Percentiles rank a stretch among this genome's conserved stretches.
Evolutionary conservation across 768 basidiomycete genomes (phyloP).

Genomic region (Mrakia blollopis): DNA sequence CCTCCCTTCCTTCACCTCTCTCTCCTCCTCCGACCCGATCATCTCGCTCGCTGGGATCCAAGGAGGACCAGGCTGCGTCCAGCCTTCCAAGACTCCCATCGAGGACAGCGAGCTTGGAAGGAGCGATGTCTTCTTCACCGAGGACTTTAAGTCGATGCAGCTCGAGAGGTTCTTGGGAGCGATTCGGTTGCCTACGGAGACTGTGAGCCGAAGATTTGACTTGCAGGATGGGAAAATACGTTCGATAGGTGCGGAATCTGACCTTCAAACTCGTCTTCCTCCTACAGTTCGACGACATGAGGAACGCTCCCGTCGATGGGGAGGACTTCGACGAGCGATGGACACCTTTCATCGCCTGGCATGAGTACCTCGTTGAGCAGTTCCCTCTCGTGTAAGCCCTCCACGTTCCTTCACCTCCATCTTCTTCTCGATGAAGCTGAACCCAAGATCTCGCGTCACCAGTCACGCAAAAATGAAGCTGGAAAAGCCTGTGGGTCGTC

Average conservation of each 20-base stretch:
- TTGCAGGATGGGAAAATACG: not conserved
- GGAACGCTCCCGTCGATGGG: conserved; percentile 12
- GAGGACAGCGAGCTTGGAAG: not conserved
- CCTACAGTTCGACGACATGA: conserved; percentile 28
- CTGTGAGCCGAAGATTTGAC: not conserved
- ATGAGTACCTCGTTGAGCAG: conserved; percentile 22
- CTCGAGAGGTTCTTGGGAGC: conserved; percentile 32
- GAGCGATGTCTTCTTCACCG: conserved; percentile 18
- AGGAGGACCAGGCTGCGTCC: conserved; percentile 4
- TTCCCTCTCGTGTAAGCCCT: conserved; percentile 21
- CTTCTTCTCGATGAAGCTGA: not conserved
- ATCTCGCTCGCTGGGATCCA: conserved; percentile 8
- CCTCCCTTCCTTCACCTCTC: not conserved
- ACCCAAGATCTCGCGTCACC: not conserved
- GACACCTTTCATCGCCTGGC: conserved; percentile 17
- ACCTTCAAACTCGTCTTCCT: not conserved
- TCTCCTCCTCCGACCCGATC: not conserved
- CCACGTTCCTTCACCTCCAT: no score
- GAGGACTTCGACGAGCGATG: conserved; percentile 21
- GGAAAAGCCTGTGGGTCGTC: conserved; percentile 15
- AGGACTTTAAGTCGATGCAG: conserved; percentile 23
- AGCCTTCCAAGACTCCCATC: not conserved
- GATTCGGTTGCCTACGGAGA: conserved; percentile 26
- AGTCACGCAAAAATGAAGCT: conserved; percentile 19
- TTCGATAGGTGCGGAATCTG: no score